These are phyloP conservation scores for Escovopsis sp. DNA, from an alignment of 2,329 filamentous ascomycete genomes.

Conservation along the genomic window DNA sequence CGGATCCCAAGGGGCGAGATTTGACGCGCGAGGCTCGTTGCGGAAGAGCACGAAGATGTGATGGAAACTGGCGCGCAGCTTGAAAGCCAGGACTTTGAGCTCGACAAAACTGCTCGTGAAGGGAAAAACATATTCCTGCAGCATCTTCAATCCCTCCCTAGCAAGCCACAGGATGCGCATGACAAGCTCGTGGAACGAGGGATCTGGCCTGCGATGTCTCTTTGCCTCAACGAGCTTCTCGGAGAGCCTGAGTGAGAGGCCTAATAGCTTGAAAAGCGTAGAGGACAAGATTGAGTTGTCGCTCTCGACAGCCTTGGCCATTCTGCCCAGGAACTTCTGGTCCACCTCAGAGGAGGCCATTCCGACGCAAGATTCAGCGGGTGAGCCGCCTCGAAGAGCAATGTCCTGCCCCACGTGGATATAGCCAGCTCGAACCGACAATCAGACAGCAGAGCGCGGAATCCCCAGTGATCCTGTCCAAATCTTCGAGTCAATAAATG, in stretches of 20 bases:
- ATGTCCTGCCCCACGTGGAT: background rate
- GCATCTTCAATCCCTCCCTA: constrained; percentile 73
- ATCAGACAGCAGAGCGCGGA: no score
- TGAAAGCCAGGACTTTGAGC: constrained; percentile 78
- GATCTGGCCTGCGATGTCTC: constrained; percentile 71
- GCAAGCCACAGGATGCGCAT: constrained; percentile 89
- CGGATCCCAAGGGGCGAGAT: constrained; percentile 37
- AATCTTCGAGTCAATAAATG: no score
- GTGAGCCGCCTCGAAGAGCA: background rate
- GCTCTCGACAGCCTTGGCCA: constrained; percentile 64
- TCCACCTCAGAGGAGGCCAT: constrained; percentile 98
- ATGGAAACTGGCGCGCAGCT: constrained; percentile 85
- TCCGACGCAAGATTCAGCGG: background rate
- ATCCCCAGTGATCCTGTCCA: no score
- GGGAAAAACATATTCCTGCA: constrained; percentile 78
- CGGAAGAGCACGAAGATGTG: constrained; percentile 96
- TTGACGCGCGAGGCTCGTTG: constrained; percentile 66
- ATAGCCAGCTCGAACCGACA: background rate
- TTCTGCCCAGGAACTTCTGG: constrained; percentile 85
- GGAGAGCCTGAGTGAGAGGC: constrained; percentile 76
- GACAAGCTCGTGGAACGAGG: constrained; percentile 68
- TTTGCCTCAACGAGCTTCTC: constrained; percentile 70
- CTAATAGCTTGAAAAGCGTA: constrained; percentile 81
- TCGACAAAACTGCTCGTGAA: constrained; percentile 66
- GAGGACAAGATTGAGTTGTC: constrained; percentile 67